Evolutionary conservation across 1,284 basidiomycete species (phyloP).

Genomic region (Peniophora sp.): DNA sequence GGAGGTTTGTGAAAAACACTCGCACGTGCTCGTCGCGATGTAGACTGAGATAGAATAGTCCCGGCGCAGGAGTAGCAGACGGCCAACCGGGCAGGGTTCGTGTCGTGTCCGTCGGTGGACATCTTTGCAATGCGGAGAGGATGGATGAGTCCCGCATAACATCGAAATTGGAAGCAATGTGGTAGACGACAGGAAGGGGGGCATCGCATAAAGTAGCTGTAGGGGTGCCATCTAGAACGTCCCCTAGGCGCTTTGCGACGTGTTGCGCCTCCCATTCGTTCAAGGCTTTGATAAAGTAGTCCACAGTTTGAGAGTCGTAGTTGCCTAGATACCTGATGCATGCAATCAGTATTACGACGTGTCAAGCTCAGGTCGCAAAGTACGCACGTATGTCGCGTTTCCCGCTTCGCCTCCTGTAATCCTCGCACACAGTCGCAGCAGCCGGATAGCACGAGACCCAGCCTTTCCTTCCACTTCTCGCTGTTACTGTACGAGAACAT

Average conservation of each 20-base stretch:
- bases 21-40: slow-evolving; percentile 41
- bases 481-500: slow-evolving; percentile 69
- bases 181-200: slow-evolving; percentile 49
- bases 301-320: slow-evolving; percentile 40
- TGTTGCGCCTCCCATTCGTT: slow-evolving; percentile 57
- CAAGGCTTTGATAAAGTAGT: slow-evolving; percentile 57
- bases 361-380: neutral
- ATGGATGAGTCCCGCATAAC: slow-evolving; percentile 49
- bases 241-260: slow-evolving; percentile 37
- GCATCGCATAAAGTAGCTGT: slow-evolving; percentile 29
- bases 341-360: neutral
- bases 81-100: slow-evolving; percentile 36
- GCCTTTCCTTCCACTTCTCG: slow-evolving; percentile 57
- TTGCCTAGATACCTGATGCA: slow-evolving; percentile 56
- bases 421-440: slow-evolving; percentile 66
- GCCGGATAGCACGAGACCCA: slow-evolving; percentile 46
- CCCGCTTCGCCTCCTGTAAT: slow-evolving; percentile 55
- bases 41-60: slow-evolving; percentile 52
- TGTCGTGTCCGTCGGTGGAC: slow-evolving; percentile 22
- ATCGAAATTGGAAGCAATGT: slow-evolving; percentile 57
- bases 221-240: slow-evolving; percentile 19
- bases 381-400: slow-evolving; percentile 62
- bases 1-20: slow-evolving; percentile 49
- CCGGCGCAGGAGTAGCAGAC: slow-evolving; percentile 46
- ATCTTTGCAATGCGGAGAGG: slow-evolving; percentile 33